A percentile compares a stretch with the other conserved stretches of the same genome.
phyloP scores from a whole-genome alignment of 2,329 filamentous ascomycete species.

The Sarocladiaceae sp. region DNA sequence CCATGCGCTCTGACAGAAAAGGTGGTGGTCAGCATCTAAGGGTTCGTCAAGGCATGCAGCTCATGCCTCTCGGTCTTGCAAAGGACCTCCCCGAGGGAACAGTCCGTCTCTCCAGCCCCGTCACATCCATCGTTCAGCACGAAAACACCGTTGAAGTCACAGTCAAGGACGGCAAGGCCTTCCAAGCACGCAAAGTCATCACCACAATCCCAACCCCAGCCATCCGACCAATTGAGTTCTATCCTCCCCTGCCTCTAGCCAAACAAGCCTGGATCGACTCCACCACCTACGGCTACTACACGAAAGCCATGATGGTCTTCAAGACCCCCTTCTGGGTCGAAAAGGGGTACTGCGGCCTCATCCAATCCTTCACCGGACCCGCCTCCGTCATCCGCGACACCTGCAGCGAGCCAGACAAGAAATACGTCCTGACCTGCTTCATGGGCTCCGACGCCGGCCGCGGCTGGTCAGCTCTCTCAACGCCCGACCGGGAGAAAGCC shows the following conservation, averaged over 20 bases:
- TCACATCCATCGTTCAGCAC: constrained; percentile 25
- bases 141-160: constrained; percentile 19
- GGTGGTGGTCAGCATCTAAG: constrained; percentile 50
- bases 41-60: constrained; percentile 41
- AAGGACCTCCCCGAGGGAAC: constrained; percentile 22
- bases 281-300: constrained; percentile 41
- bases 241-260: constrained; percentile 36
- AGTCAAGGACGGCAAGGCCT: constrained; percentile 17
- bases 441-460: constrained; percentile 30
- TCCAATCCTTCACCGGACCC: constrained; percentile 41
- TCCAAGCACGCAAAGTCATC: constrained; percentile 40
- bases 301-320: constrained; percentile 45
- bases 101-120: constrained; percentile 25
- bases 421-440: constrained; percentile 36
- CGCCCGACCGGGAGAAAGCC: constrained; percentile 15
- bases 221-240: constrained; percentile 40
- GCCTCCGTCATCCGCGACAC: constrained; percentile 42
- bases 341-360: constrained; percentile 38
- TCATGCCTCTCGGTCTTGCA: constrained; percentile 33
- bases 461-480: constrained; percentile 22
- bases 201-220: constrained; percentile 43
- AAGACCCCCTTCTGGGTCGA: constrained; percentile 32
- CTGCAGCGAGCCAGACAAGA: constrained; percentile 20
- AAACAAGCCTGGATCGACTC: constrained; percentile 32
- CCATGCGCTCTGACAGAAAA: constrained; percentile 48